phyloP scores from a whole-genome alignment of 805 yeast genomes.

The Gaillardinia entomophila region DNA sequence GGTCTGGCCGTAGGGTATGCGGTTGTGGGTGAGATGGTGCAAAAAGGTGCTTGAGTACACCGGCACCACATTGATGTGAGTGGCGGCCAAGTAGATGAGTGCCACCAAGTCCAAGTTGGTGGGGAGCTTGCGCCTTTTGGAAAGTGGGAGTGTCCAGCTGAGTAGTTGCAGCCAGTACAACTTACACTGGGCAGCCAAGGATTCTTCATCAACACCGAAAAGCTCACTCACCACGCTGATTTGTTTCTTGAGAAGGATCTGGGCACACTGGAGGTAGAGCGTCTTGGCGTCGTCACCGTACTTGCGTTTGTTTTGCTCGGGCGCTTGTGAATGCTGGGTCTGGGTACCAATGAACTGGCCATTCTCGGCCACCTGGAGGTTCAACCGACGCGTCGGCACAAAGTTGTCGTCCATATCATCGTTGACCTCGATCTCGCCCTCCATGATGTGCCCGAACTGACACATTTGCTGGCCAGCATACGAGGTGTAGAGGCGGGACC shows the following conservation, averaged over 20 bases:
- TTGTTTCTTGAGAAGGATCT: constrained; percentile 46
- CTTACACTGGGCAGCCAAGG: constrained; percentile 19
- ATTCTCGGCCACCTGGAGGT: constrained; percentile 34
- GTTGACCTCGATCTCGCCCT: constrained; percentile 70
- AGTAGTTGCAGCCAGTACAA: constrained; percentile 26
- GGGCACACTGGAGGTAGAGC: constrained; percentile 43
- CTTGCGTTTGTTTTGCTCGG: constrained; percentile 10
- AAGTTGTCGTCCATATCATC: constrained; percentile 70
- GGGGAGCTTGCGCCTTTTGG: constrained; percentile 9
- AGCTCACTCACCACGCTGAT: constrained; percentile 14
- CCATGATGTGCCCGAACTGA: constrained; percentile 85
- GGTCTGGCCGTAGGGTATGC: constrained; percentile 46
- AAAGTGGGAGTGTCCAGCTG: constrained; percentile 5
- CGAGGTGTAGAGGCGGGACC: constrained; percentile 65
- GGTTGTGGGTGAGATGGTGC: constrained; percentile 33
- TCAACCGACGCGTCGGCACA: constrained; percentile 50
- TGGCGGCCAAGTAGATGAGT: constrained; percentile 47
- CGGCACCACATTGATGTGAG: constrained; percentile 42
- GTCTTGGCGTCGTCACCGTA: constrained; percentile 46
- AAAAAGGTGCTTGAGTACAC: constrained; percentile 46
- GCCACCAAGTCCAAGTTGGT: constrained; percentile 25
- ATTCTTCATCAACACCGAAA: constrained; percentile 6
- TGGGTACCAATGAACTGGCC: constrained; percentile 8
- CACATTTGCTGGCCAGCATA: constrained; percentile 79
- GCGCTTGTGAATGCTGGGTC: neutral